Evolutionary conservation across 2,329 filamentous ascomycete species (phyloP).

Genomic region (Exophiala dermatitidis): DNA sequence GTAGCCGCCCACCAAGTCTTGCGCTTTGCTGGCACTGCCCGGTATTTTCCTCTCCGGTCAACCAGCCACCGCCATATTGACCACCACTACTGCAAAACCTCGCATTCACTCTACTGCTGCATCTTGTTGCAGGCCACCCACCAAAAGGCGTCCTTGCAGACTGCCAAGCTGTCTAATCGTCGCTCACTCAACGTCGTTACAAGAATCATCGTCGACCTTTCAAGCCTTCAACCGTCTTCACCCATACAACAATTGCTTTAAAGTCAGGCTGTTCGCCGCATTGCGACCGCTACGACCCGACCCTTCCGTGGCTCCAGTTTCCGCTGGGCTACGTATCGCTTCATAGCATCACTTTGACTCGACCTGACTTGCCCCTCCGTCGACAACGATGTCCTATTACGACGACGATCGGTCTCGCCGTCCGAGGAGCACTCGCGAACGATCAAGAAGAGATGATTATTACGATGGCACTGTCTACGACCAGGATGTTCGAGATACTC

Average conservation of each 20-base stretch:
- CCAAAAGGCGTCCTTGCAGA: constrained; percentile 7
- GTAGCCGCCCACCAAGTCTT: background rate
- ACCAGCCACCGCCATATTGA: background rate
- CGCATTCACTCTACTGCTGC: background rate
- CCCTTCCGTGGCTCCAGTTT: constrained; percentile 23
- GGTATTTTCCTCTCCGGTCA: background rate
- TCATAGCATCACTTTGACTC: constrained; percentile 10
- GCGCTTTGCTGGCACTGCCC: background rate
- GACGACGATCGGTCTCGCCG: constrained; percentile 48
- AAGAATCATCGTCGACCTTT: constrained; percentile 1
- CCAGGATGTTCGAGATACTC: constrained; percentile 22
- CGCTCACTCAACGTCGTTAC: background rate
- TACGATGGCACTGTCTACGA: constrained; percentile 25
- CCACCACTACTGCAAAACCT: background rate
- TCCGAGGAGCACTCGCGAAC: constrained; percentile 30
- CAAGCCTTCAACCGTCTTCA: background rate
- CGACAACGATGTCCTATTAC: constrained; percentile 37
- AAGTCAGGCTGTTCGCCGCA: constrained; percentile 1
- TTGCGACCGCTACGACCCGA: constrained; percentile 18
- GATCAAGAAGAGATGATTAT: constrained; percentile 23
- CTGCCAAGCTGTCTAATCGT: constrained; percentile 15
- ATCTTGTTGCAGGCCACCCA: constrained; percentile 1
- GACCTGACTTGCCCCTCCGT: constrained; percentile 4
- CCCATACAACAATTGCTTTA: background rate
- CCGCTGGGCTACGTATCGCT: constrained; percentile 13